phyloP scores from a whole-genome alignment of 441 rosid genomes.

The Kokia cookei region DNA sequence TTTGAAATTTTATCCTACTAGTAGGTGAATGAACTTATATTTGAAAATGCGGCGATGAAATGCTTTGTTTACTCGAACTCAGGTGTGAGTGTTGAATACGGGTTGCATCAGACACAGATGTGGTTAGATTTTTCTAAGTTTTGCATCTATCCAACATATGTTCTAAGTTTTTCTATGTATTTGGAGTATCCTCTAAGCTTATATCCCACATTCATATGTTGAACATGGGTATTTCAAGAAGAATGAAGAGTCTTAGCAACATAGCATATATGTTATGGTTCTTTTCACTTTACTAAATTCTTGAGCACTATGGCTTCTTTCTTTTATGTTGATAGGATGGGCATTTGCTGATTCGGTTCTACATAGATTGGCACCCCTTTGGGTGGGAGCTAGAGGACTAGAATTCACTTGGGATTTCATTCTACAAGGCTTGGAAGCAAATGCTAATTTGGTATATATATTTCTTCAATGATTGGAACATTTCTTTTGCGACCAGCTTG shows the following conservation, averaged over 20 bases:
- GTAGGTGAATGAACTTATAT: too few relatives aligned
- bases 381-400: slow-evolving; percentile 93
- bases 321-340: slow-evolving; percentile 57
- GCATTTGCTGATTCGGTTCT: slow-evolving; percentile 91
- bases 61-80: too few relatives aligned
- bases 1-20: not conserved
- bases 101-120: too few relatives aligned
- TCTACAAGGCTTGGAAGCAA: slow-evolving; percentile 92
- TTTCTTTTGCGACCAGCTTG: not conserved
- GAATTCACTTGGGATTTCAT: slow-evolving; percentile 94
- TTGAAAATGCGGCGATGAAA: too few relatives aligned
- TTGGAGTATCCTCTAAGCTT: too few relatives aligned
- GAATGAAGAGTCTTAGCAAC: too few relatives aligned
- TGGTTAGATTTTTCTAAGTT: too few relatives aligned
- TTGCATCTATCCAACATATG: too few relatives aligned
- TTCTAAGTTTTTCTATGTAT: too few relatives aligned
- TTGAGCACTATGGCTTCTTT: not conserved
- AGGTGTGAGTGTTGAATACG: too few relatives aligned
- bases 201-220: too few relatives aligned
- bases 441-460: slow-evolving; percentile 72
- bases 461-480: not conserved
- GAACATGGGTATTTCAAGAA: too few relatives aligned
- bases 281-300: not conserved
- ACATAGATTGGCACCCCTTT: slow-evolving; percentile 86
- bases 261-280: not conserved